Base-by-base conservation (phyloP, 805 yeast genomes). In the Ogataea naganishii region DNA sequence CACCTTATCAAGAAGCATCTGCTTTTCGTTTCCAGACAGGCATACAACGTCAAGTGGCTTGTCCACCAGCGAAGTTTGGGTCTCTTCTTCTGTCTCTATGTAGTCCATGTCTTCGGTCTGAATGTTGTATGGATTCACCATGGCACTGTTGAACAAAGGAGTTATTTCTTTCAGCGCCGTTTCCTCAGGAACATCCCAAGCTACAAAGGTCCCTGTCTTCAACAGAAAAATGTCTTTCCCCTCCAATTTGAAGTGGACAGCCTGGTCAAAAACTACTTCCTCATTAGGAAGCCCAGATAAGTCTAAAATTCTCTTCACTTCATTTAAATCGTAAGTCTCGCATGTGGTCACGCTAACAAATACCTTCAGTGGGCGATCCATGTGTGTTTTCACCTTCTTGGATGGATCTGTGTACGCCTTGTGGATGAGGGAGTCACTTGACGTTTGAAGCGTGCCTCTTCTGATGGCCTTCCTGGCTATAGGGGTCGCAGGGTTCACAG, bases 91-190 rank as follows among this genome's bases (percentile, higher is more conserved):
- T 7, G 58, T 48, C 33, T 75, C 82, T 9, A 81, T 58, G 51
- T 60, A 86, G 51, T 88, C 96, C 73, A 86, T 70, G 44, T 88
- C 96, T 48, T 86, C 96, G 22, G 84, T 72, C 44, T 86, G 96
- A 7, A 65, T 57, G 2, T 49, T 56, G 36, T 70, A 70, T 1
- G 69, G 54, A 4, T 65, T 57, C 3, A 68, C 36, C 48, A 67
- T 68, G 2, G 82, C 72, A 0, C 49, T 42, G 26, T 59, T 49
- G 3, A 84, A 53, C 12, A 71, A 36, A 1, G 84, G 82, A 6
- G 76, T 39, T 5, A 80, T 58, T 13, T 64, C 56, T 5, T 59
- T 47, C 15, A 62, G 33, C 3, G 75, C 58, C 6, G 60, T 62
- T 0, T 51, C 34, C 53, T 88, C 96, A 12, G 61, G 56, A 41